Evolutionary conservation across 305 asterid genomes (phyloP).

Genomic region (Euphrasia arctica): DNA sequence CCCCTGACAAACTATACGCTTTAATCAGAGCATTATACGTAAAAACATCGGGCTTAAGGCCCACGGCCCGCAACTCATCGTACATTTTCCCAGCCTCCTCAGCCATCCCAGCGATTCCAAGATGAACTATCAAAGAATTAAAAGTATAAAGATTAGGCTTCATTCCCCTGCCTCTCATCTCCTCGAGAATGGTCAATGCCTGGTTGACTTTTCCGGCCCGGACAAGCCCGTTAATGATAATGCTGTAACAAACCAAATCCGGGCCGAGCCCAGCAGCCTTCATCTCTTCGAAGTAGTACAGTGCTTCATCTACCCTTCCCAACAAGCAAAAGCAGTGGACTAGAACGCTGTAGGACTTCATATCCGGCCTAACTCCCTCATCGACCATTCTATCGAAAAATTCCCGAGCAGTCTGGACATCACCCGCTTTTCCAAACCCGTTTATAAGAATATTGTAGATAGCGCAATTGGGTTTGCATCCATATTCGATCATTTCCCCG

Average conservation of each 20-base stretch:
- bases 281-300: conserved; percentile 68
- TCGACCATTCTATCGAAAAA: conserved; percentile 74
- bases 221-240: conserved; percentile 83
- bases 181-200: conserved; percentile 63
- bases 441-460: conserved; percentile 88
- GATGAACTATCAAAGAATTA: conserved; percentile 69
- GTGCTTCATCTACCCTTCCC: conserved; percentile 63
- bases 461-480: conserved; percentile 80
- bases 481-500: conserved; percentile 73
- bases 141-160: conserved; percentile 75
- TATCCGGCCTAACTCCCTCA: conserved; percentile 87
- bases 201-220: conserved; percentile 53
- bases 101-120: conserved; percentile 68
- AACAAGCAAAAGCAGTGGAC: conserved; percentile 69
- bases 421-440: conserved; percentile 89
- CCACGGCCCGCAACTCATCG: conserved; percentile 56
- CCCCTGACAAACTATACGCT: conserved; percentile 75
- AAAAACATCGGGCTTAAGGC: conserved; percentile 75
- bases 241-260: conserved; percentile 78
- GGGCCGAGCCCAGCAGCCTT: conserved; percentile 84
- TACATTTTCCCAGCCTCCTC: conserved; percentile 73
- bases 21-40: conserved; percentile 87
- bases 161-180: conserved; percentile 75
- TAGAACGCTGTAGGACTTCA: conserved; percentile 83
- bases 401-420: conserved; percentile 57